phyloP scores from a whole-genome alignment of 2,329 filamentous ascomycete genomes.

The Colletotrichum orchidophilum region DNA sequence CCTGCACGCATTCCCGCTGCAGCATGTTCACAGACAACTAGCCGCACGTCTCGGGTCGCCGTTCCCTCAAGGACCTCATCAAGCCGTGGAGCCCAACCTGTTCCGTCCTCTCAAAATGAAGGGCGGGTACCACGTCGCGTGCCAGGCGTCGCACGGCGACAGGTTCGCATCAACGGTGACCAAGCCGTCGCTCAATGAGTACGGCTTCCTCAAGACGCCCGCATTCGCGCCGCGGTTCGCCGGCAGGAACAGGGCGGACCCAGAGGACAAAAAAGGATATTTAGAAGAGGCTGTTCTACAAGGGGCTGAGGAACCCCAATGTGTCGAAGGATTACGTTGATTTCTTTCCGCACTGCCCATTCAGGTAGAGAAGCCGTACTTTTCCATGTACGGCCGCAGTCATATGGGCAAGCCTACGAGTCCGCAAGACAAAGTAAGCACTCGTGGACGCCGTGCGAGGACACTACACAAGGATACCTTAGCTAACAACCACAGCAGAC shows the following conservation, averaged over 20 bases:
- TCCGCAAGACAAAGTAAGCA: constrained; percentile 17
- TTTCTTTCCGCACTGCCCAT: constrained; percentile 56
- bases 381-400: constrained; percentile 54
- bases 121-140: constrained; percentile 56
- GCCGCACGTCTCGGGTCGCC: constrained; percentile 55
- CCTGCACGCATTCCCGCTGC: constrained; percentile 55
- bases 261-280: constrained; percentile 42
- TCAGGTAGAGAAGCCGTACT: constrained; percentile 57
- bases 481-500: constrained; percentile 39
- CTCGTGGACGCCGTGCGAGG: background rate
- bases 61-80: constrained; percentile 56
- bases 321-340: constrained; percentile 56
- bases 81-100: constrained; percentile 59
- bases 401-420: constrained; percentile 35
- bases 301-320: constrained; percentile 47
- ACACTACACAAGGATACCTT: background rate
- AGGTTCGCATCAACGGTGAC: constrained; percentile 54
- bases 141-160: constrained; percentile 52
- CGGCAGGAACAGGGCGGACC: constrained; percentile 4
- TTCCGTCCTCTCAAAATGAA: constrained; percentile 53
- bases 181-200: constrained; percentile 54
- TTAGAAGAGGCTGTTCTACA: constrained; percentile 52
- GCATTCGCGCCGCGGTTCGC: constrained; percentile 45
- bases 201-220: constrained; percentile 52
- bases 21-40: constrained; percentile 58